These are phyloP conservation scores for Penicillium herquei DNA, from an alignment of 495 filamentous ascomycete genomes.

Conservation along the genomic window DNA sequence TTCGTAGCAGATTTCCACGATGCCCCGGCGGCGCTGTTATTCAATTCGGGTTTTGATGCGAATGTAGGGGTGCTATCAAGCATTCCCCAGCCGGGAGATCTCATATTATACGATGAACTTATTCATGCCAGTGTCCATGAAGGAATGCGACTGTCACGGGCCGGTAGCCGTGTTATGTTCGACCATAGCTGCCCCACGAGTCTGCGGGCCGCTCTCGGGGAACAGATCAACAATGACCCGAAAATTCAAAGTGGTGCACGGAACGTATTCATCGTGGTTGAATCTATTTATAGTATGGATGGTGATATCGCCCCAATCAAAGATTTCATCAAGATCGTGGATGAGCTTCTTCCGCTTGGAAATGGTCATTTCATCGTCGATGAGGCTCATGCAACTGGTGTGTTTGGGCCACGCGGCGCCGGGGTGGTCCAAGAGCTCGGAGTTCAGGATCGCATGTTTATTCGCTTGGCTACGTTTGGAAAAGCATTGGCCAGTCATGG, in stretches of 20 bases:
- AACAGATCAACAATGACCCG: conserved; percentile 28
- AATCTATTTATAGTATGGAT: conserved; percentile 84
- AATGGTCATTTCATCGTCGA: conserved; percentile 75
- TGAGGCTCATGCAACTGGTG: conserved; percentile 74
- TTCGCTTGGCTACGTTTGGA: conserved; percentile 73
- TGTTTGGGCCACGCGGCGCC: conserved; percentile 59
- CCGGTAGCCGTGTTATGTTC: conserved; percentile 51
- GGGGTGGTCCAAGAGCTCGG: conserved; percentile 67
- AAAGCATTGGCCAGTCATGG: conserved; percentile 73
- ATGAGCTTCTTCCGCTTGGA: conserved; percentile 51
- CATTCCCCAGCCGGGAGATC: conserved; percentile 67
- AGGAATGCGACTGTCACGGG: conserved; percentile 68
- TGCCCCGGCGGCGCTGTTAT: conserved; percentile 64
- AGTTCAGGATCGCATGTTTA: conserved; percentile 64
- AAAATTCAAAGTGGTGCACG: conserved; percentile 30
- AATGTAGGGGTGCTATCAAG: conserved; percentile 67
- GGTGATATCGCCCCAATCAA: conserved; percentile 67
- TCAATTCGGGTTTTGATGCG: conserved; percentile 77
- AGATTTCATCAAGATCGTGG: conserved; percentile 55
- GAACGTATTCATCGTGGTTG: conserved; percentile 64
- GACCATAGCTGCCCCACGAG: conserved; percentile 56
- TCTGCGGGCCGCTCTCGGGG: conserved; percentile 40
- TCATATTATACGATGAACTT: conserved; percentile 69
- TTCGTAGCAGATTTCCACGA: conserved; percentile 65
- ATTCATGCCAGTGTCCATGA: conserved; percentile 79